These are phyloP conservation scores for Venturia nashicola DNA, from an alignment of 2,329 filamentous ascomycete species.

Conservation along the genomic window DNA sequence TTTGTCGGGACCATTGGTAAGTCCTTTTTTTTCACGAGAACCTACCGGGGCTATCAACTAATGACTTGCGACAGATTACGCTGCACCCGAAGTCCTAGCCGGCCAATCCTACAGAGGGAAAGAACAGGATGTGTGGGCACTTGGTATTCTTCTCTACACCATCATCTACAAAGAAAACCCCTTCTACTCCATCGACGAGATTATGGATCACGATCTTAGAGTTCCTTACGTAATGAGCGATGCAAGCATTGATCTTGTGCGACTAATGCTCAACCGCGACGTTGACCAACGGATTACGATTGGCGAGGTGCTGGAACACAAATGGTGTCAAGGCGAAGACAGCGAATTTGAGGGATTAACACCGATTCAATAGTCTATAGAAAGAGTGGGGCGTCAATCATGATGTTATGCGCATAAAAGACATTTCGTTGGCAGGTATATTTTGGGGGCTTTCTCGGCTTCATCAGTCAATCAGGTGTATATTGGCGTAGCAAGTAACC, in stretches of 20 bases:
- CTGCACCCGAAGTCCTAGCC: conserved; percentile 91
- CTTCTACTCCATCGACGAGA: conserved; percentile 98
- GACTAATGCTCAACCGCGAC: conserved; percentile 84
- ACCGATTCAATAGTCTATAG: not conserved
- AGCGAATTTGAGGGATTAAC: not conserved
- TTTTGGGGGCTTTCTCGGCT: not conserved
- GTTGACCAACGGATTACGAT: conserved; percentile 77
- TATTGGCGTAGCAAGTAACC: not conserved
- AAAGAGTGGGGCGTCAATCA: not conserved
- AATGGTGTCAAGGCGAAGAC: conserved; percentile 49
- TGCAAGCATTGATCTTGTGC: conserved; percentile 82
- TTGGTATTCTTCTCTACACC: conserved; percentile 93
- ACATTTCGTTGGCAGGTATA: not conserved
- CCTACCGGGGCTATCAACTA: not conserved
- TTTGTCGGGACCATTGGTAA: conserved; percentile 97
- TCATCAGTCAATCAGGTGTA: not conserved
- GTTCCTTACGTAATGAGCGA: conserved; percentile 84
- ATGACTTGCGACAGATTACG: conserved; percentile 58
- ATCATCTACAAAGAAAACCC: conserved; percentile 99
- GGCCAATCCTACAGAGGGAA: conserved; percentile 87
- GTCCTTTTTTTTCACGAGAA: conserved; percentile 19
- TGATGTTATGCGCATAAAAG: not conserved
- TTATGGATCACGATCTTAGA: conserved; percentile 90
- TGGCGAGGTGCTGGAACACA: conserved; percentile 72
- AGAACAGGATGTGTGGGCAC: conserved; percentile 96